A percentile compares a stretch with the other conserved stretches of the same genome.
Conservation (phyloP, 2,329 filamentous ascomycete species). For the Dothiorella sarmentorum region DNA sequence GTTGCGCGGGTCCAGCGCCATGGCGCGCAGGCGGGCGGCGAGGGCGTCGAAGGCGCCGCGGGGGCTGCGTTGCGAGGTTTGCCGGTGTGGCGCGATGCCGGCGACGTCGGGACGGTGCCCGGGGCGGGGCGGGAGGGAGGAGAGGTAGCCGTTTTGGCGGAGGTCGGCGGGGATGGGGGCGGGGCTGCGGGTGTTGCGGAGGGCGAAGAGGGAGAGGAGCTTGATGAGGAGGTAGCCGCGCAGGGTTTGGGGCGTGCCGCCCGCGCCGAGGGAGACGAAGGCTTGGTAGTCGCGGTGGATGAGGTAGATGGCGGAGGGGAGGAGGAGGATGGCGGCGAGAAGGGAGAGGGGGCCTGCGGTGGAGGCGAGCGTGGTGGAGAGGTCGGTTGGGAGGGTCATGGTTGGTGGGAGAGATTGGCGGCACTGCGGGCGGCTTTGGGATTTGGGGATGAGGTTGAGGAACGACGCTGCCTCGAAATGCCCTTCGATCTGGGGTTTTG, state of each 20-base stretch:
- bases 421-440: neutral
- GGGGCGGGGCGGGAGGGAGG: slow-evolving; percentile 57
- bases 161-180: slow-evolving; percentile 51
- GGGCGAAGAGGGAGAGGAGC: slow-evolving; percentile 66
- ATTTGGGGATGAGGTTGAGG: neutral
- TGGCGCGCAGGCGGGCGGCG: slow-evolving; percentile 32
- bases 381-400: neutral
- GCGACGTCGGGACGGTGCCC: slow-evolving; percentile 64
- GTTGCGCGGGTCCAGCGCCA: slow-evolving; percentile 29
- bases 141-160: slow-evolving; percentile 57
- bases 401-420: neutral
- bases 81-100: slow-evolving; percentile 79
- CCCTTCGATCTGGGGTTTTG: neutral
- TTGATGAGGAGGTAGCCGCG: slow-evolving; percentile 70
- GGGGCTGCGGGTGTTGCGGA: slow-evolving; percentile 66
- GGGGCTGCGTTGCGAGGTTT: slow-evolving; percentile 66
- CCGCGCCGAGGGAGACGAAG: slow-evolving; percentile 74
- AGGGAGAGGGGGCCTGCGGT: slow-evolving; percentile 16
- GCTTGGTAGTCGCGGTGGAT: slow-evolving; percentile 70
- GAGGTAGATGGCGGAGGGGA: slow-evolving; percentile 26
- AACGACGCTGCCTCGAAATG: neutral
- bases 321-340: slow-evolving; percentile 23
- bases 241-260: slow-evolving; percentile 73
- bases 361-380: neutral
- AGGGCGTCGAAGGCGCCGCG: slow-evolving; percentile 39